Conservation (phyloP, 83 land plant genomes). For the Diphasiastrum complanatum region DNA sequence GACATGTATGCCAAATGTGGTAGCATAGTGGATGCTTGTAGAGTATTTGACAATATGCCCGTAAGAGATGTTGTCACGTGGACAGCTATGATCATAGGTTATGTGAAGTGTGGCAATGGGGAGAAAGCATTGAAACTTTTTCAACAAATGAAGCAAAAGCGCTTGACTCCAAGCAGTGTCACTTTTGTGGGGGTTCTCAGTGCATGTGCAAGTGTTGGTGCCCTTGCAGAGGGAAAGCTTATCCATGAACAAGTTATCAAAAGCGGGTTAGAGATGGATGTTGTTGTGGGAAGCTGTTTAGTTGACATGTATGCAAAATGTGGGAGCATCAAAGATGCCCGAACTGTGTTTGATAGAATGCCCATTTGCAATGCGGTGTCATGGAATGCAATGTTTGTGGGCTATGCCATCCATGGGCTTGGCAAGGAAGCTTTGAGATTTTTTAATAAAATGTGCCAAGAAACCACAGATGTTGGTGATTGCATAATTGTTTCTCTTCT, state of each 20-base stretch:
- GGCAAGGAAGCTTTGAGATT: constrained; percentile 3
- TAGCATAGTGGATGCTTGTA: not conserved
- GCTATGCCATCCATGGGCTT: constrained; percentile 23
- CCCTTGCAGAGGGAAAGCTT: constrained; percentile 10
- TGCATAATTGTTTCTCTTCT: constrained; percentile 12
- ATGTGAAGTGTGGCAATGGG: not conserved
- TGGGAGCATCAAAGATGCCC: constrained; percentile 22
- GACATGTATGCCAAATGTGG: constrained; percentile 17
- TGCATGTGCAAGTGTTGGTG: constrained; percentile 19
- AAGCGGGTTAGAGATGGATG: constrained; percentile 2
- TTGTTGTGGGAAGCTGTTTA: constrained; percentile 4
- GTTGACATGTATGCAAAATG: constrained; percentile 27
- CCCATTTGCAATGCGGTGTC: constrained; percentile 3
- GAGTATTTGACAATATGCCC: constrained; percentile 2
- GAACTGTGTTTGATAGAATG: constrained; percentile 3
- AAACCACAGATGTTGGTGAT: constrained; percentile 16
- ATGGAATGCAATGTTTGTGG: constrained; percentile 21
- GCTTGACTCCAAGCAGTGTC: not conserved
- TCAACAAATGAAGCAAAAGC: not conserved
- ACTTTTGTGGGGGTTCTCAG: constrained; percentile 10
- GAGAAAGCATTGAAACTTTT: not conserved
- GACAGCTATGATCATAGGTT: constrained; percentile 10
- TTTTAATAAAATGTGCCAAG: constrained; percentile 6
- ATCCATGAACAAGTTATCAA: constrained; percentile 4
- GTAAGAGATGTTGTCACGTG: not conserved